Conservation (phyloP, 2,329 filamentous ascomycete genomes). For the Colletotrichum lupini region DNA sequence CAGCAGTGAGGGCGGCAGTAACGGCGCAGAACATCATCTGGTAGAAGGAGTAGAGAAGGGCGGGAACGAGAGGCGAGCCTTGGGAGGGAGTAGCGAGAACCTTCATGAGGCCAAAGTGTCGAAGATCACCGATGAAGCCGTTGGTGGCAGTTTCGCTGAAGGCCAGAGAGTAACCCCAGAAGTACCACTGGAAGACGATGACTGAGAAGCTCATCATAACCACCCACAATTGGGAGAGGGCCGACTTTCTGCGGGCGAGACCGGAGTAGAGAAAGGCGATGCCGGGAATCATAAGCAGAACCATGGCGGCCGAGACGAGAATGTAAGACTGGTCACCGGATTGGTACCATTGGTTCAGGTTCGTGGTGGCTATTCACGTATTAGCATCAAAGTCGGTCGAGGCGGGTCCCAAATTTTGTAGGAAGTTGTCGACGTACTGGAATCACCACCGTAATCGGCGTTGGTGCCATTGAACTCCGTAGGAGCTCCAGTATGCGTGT, state of each 20-base stretch:
- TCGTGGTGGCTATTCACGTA: slow-evolving; percentile 72
- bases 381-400: slow-evolving; percentile 3
- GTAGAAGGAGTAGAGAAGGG: slow-evolving; percentile 94
- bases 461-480: slow-evolving; percentile 73
- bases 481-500: slow-evolving; percentile 69
- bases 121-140: slow-evolving; percentile 90
- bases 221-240: slow-evolving; percentile 96
- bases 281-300: slow-evolving; percentile 95
- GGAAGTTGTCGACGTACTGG: slow-evolving; percentile 68
- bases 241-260: slow-evolving; percentile 96
- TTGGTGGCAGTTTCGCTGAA: slow-evolving; percentile 86
- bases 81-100: slow-evolving; percentile 86
- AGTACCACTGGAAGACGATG: slow-evolving; percentile 98
- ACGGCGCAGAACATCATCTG: slow-evolving; percentile 96
- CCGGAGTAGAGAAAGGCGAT: slow-evolving; percentile 98
- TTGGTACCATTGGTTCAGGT: slow-evolving; percentile 96
- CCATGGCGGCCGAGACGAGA: slow-evolving; percentile 89
- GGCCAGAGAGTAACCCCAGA: slow-evolving; percentile 97
- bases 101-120: slow-evolving; percentile 89
- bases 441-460: slow-evolving; percentile 76
- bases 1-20: slow-evolving; percentile 90
- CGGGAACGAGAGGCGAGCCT: slow-evolving; percentile 88
- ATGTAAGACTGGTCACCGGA: slow-evolving; percentile 95
- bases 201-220: slow-evolving; percentile 94
- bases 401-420: neutral